These are phyloP conservation scores for Neoarthrinium moseri DNA, from an alignment of 2,329 filamentous ascomycete genomes.

Conservation along the genomic window DNA sequence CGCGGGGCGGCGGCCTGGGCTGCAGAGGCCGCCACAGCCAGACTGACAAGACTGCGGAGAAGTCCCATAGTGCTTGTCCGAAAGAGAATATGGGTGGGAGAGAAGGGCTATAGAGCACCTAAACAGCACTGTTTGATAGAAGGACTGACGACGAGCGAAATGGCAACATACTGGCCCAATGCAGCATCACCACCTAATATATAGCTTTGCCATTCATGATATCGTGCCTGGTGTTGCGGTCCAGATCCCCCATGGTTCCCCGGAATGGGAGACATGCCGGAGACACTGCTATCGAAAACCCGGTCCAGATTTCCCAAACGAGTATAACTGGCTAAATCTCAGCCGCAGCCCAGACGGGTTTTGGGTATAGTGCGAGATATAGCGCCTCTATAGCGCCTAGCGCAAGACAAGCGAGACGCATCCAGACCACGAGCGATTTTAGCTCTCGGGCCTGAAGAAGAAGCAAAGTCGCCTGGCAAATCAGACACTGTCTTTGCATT, in stretches of 20 bases:
- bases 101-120: not conserved
- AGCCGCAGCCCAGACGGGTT: not conserved
- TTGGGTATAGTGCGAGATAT: not conserved
- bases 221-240: not conserved
- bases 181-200: not conserved
- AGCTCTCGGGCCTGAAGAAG: no score
- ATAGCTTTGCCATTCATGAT: not conserved
- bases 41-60: not conserved
- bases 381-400: not conserved
- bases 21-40: not conserved
- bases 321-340: not conserved
- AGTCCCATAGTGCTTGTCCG: not conserved
- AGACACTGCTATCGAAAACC: not conserved
- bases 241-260: not conserved
- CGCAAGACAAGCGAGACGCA: no score
- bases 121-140: not conserved
- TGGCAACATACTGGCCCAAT: not conserved
- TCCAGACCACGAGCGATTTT: no score
- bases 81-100: not conserved
- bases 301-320: not conserved
- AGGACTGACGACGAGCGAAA: not conserved
- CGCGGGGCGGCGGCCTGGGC: constrained; percentile 7
- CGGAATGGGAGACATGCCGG: not conserved
- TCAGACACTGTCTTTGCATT: no score
- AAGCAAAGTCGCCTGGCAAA: no score